These are phyloP conservation scores for Halocafeteria seosinensis DNA, from an alignment of 108 stramenopile species.

Conservation along the genomic window DNA sequence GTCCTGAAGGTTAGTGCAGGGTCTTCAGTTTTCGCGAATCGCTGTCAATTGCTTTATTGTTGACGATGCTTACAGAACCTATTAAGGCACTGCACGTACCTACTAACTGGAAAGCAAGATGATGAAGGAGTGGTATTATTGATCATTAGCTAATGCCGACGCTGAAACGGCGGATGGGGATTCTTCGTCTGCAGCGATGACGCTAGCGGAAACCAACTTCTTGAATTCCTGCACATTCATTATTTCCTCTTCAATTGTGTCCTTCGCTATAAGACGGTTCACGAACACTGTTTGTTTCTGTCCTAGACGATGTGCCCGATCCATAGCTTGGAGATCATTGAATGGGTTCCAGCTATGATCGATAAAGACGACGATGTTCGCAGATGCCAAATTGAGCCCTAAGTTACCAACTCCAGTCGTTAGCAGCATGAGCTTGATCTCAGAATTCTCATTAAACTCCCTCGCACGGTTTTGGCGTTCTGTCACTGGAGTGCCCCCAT, in stretches of 20 bases:
- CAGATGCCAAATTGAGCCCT: conserved; percentile 63
- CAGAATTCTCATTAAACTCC: conserved; percentile 25
- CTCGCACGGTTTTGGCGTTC: conserved; percentile 20
- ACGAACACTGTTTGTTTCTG: conserved; percentile 39
- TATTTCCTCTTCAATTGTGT: conserved; percentile 5
- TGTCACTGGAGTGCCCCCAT: conserved; percentile 44
- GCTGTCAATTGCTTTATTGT: too few species aligned
- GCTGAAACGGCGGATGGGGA: too few species aligned
- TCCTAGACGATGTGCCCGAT: conserved; percentile 48
- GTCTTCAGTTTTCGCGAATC: too few species aligned
- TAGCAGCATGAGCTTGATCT: conserved; percentile 18
- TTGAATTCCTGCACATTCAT: not conserved
- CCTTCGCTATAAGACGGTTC: conserved; percentile 6
- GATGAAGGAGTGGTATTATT: too few species aligned
- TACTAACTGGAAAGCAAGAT: too few species aligned
- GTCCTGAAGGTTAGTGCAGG: too few species aligned
- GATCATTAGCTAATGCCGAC: too few species aligned
- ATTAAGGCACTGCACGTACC: too few species aligned
- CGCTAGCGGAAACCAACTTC: too few species aligned
- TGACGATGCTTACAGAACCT: too few species aligned
- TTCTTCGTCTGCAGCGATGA: too few species aligned
- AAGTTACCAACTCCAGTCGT: conserved; percentile 34
- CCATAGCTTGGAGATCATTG: conserved; percentile 84
- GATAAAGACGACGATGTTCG: conserved; percentile 83
- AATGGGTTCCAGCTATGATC: conserved; percentile 91